These are phyloP conservation scores for Aspergillus felis DNA, from an alignment of 2,329 filamentous ascomycete species.

Conservation along the genomic window DNA sequence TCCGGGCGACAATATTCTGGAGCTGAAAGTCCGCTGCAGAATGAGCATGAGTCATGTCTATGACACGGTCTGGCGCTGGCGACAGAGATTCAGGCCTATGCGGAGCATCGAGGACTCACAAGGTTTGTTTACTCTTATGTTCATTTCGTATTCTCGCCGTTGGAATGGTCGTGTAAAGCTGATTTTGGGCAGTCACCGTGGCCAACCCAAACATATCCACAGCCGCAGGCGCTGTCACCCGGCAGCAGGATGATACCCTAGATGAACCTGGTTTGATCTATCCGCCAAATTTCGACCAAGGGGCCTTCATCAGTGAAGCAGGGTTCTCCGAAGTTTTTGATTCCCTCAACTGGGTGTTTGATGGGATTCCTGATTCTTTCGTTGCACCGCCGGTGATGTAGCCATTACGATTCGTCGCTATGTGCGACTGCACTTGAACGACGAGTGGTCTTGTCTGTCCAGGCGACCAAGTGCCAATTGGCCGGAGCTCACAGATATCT, in stretches of 20 bases:
- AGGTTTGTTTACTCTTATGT: conserved; percentile 47
- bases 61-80: conserved; percentile 64
- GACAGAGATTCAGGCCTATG: conserved; percentile 61
- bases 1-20: conserved; percentile 41
- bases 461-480: neutral
- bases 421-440: neutral
- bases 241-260: conserved; percentile 28
- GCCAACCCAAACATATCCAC: conserved; percentile 37
- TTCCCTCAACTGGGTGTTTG: conserved; percentile 87
- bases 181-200: conserved; percentile 15
- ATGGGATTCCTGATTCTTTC: conserved; percentile 68
- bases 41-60: conserved; percentile 65
- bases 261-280: conserved; percentile 31
- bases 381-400: conserved; percentile 34
- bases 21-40: conserved; percentile 59
- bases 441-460: neutral
- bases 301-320: conserved; percentile 36
- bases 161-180: conserved; percentile 17
- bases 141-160: conserved; percentile 4
- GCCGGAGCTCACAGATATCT: neutral
- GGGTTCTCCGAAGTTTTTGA: conserved; percentile 75
- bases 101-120: conserved; percentile 61
- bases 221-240: conserved; percentile 21
- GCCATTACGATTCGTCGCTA: neutral
- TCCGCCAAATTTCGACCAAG: conserved; percentile 33